Evolutionary conservation across 805 yeast species (phyloP).

Genomic region (Spathaspora girioi): DNA sequence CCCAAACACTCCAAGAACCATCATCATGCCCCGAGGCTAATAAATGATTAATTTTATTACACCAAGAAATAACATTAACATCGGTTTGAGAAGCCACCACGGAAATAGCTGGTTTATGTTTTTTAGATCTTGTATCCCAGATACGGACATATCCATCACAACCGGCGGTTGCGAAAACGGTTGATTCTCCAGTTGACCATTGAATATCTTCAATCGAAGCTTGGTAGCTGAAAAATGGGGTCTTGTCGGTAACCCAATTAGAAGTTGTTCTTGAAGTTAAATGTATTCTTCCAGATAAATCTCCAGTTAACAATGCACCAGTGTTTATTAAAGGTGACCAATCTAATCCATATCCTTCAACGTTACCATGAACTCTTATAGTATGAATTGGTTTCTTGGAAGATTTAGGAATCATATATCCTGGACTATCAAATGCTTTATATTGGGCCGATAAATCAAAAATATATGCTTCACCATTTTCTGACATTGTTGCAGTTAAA

Average conservation of each 20-base stretch:
- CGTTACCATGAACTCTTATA: conserved; percentile 79
- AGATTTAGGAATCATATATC: conserved; percentile 71
- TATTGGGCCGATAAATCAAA: conserved; percentile 78
- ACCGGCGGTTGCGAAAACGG: conserved; percentile 95
- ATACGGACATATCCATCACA: conserved; percentile 87
- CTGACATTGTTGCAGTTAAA: conserved; percentile 83
- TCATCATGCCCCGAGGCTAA: conserved; percentile 96
- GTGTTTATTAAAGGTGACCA: conserved; percentile 87
- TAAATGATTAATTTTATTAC: conserved; percentile 77
- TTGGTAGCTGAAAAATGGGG: conserved; percentile 66
- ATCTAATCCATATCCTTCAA: conserved; percentile 96
- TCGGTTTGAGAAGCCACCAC: conserved; percentile 78
- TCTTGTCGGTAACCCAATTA: conserved; percentile 82
- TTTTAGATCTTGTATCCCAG: conserved; percentile 95
- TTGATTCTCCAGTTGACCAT: conserved; percentile 89
- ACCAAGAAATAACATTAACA: conserved; percentile 96
- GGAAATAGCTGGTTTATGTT: conserved; percentile 85
- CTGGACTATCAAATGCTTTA: conserved; percentile 86
- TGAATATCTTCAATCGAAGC: conserved; percentile 93
- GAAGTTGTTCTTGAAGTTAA: conserved; percentile 73
- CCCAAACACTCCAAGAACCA: conserved; percentile 98
- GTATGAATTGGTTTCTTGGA: conserved; percentile 81
- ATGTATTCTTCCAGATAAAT: conserved; percentile 77
- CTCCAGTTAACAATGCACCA: conserved; percentile 87
- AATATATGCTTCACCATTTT: conserved; percentile 83